These are phyloP conservation scores for Gaeumannomyces tritici DNA, from an alignment of 2,329 filamentous ascomycete species.

Conservation along the genomic window DNA sequence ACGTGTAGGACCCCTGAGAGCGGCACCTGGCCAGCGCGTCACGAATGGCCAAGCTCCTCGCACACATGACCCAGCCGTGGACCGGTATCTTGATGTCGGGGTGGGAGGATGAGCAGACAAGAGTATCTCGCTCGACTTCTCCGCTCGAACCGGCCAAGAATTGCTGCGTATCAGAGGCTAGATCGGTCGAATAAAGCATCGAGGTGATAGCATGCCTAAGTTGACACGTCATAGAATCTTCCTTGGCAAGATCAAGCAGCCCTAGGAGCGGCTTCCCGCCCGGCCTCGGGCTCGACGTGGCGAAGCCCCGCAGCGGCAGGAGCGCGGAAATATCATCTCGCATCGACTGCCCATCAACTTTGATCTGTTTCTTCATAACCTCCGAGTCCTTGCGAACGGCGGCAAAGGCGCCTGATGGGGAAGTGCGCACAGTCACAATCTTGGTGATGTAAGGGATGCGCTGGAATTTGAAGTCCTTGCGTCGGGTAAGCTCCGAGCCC, in stretches of 20 bases:
- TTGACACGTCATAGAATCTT: not conserved
- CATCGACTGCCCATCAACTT: conserved; percentile 55
- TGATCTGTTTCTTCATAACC: conserved; percentile 63
- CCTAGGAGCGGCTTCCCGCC: not conserved
- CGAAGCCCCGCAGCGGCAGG: conserved; percentile 56
- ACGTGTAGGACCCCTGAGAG: conserved; percentile 39
- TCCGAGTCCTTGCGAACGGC: conserved; percentile 78
- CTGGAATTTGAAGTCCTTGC: conserved; percentile 92
- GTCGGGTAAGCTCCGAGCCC: conserved; percentile 42
- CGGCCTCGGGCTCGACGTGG: conserved; percentile 25
- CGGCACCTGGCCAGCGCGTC: conserved; percentile 49
- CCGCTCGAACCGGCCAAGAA: conserved; percentile 26
- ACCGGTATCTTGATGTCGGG: conserved; percentile 68
- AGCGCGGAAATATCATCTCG: conserved; percentile 67
- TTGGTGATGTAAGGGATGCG: conserved; percentile 81
- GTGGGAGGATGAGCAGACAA: conserved; percentile 44
- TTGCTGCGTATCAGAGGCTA: conserved; percentile 51
- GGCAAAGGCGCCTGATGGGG: conserved; percentile 81
- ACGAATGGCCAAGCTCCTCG: conserved; percentile 62
- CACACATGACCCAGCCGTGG: conserved; percentile 72
- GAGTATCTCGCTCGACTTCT: conserved; percentile 19
- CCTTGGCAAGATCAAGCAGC: not conserved
- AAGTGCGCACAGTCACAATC: conserved; percentile 75
- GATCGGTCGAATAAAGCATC: conserved; percentile 47
- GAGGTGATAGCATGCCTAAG: not conserved